A percentile compares a stretch with the other conserved stretches of the same genome.
phyloP scores from a whole-genome alignment of 495 filamentous ascomycete species.

The Aspergillus sclerotioniger region DNA sequence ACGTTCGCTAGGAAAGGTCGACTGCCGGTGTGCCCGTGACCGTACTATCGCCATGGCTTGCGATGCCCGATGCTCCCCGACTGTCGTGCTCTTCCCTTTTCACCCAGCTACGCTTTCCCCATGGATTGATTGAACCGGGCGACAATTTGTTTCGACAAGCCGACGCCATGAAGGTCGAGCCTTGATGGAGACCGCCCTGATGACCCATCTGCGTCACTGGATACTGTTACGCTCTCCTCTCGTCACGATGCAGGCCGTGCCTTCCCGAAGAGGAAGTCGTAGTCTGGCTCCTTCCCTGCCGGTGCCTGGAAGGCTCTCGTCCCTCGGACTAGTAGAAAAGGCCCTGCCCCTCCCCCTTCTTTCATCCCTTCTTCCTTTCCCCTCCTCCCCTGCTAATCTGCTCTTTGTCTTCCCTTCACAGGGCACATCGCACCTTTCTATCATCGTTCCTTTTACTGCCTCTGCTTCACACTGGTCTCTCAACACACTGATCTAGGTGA shows the following conservation, averaged over 20 bases:
- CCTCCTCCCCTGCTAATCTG: background rate
- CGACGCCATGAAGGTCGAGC: no score
- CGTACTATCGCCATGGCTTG: background rate
- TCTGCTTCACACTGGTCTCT: background rate
- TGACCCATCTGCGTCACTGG: no score
- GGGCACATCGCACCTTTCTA: background rate
- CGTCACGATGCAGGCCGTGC: background rate
- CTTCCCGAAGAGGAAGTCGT: background rate
- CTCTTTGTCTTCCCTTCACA: background rate
- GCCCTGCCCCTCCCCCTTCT: background rate
- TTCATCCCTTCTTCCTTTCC: background rate
- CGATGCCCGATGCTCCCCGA: background rate
- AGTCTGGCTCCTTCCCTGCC: no score
- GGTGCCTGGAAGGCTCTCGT: background rate
- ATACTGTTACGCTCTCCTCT: no score
- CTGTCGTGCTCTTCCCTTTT: background rate
- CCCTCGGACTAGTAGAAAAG: no score
- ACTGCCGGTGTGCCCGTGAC: slow-evolving; percentile 1
- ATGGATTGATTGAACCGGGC: background rate
- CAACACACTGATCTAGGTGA: background rate
- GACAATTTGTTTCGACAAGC: no score
- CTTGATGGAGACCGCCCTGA: no score
- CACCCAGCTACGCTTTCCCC: background rate
- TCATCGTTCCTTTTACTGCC: no score
- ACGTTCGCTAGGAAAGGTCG: background rate